These are phyloP conservation scores for Epipyxis sp. DNA, from an alignment of 108 stramenopile species.

Conservation along the genomic window DNA sequence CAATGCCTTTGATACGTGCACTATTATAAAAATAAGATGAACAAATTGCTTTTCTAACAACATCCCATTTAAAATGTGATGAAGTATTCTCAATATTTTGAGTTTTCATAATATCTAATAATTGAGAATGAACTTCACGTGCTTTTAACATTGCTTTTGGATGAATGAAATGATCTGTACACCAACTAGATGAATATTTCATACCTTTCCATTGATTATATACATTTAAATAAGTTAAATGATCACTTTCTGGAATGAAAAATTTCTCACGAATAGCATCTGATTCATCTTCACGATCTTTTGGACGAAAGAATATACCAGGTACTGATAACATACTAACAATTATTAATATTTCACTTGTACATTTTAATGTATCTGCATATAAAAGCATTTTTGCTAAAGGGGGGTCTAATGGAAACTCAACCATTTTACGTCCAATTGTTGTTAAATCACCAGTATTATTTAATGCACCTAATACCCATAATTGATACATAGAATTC, in stretches of 20 bases:
- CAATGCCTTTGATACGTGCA: constrained; percentile 93
- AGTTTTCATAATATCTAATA: constrained; percentile 92
- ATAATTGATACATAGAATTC: constrained; percentile 93
- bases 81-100: constrained; percentile 78
- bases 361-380: constrained; percentile 72
- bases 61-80: constrained; percentile 84
- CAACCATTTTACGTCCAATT: constrained; percentile 87
- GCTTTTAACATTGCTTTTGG: constrained; percentile 92
- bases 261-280: constrained; percentile 97
- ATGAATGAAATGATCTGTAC: constrained; percentile 93
- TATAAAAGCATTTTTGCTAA: constrained; percentile 95
- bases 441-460: constrained; percentile 84
- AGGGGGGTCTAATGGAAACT: constrained; percentile 94
- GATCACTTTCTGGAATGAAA: constrained; percentile 98
- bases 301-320: constrained; percentile 46
- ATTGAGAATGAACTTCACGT: constrained; percentile 88
- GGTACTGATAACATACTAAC: constrained; percentile 90
- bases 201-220: constrained; percentile 87
- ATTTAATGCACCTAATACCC: constrained; percentile 94
- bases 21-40: constrained; percentile 98
- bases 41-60: constrained; percentile 92
- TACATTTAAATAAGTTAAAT: constrained; percentile 92
- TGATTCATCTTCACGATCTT: constrained; percentile 95
- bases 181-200: constrained; percentile 87
- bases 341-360: constrained; percentile 85